phyloP scores from a whole-genome alignment of 352 stramenopile species.

The Pythium myriotylum region DNA sequence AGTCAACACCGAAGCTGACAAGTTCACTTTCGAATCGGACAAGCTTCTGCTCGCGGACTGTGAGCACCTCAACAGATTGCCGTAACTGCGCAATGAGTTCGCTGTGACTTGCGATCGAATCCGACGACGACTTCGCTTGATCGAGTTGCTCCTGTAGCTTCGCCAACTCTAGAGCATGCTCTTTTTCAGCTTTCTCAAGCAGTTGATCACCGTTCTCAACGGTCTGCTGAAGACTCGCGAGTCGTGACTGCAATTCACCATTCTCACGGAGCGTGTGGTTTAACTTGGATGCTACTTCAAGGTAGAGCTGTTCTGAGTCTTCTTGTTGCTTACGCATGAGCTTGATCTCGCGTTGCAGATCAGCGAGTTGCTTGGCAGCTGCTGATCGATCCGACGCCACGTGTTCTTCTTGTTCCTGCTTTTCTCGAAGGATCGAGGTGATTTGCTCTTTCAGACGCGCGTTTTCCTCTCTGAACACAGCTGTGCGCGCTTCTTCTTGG shows the following conservation, averaged over 20 bases:
- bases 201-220: conserved; percentile 18
- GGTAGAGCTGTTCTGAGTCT: conserved; percentile 57
- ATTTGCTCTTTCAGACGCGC: conserved; percentile 51
- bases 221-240: conserved; percentile 14
- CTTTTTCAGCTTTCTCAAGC: conserved; percentile 2
- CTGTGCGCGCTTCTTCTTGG: conserved; percentile 48
- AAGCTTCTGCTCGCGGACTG: neutral
- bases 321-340: conserved; percentile 56
- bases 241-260: conserved; percentile 31
- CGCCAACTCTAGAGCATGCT: conserved; percentile 8
- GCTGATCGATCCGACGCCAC: conserved; percentile 27
- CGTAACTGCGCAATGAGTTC: neutral
- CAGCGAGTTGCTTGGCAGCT: conserved; percentile 28
- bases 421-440: conserved; percentile 41
- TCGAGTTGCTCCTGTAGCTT: conserved; percentile 18
- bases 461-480: conserved; percentile 67
- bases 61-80: conserved; percentile 6
- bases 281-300: conserved; percentile 57
- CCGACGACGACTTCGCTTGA: neutral
- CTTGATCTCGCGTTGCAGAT: conserved; percentile 48
- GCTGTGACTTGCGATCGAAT: neutral
- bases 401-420: conserved; percentile 53
- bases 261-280: conserved; percentile 54
- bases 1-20: neutral
- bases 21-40: conserved; percentile 9